Evolutionary conservation across 2,329 filamentous ascomycete genomes (phyloP), one percentile per base, ranked within the genome.

Genomic region (Sporothrix luriei): DNA sequence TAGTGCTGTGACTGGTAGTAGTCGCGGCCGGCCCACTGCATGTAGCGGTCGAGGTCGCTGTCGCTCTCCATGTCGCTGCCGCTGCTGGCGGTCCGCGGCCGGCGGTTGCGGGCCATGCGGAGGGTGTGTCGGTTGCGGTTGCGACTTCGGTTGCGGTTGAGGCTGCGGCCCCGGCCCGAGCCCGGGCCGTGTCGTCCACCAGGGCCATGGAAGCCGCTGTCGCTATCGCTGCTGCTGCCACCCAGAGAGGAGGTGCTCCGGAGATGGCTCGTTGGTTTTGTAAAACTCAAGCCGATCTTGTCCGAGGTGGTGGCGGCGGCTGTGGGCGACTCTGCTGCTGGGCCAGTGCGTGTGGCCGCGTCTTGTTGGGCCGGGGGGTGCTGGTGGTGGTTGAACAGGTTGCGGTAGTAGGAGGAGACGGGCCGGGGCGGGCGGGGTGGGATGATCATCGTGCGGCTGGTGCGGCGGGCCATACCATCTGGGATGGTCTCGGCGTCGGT

Each of bases 11-110:
- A 51, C 49, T 48, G 65, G n/a, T 67, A 33, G 38, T 55, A 67
- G 51, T 57, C 51, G 5, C 65, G 65, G 33, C 65, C 65, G 49
- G 65, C 65, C 62, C 62, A 66, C 62, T 66, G 62, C 62, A 66
- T 51, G 29, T 52, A 66, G 16, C 62, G 62, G 21, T 66, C 62
- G 9, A 54, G 16, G 26, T 54, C 59, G 55, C 66, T 68, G 54
- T 59, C 66, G 40, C 52, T 61, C 43, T 62, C 46, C 26, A 29
- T 62, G 33, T 61, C 9, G 26, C 54, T 29, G 43, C 61, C 38
- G 24, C 29, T 40, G 29, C 16, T 40, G 29, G 55, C 38, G 6
- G 16, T 33, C 7, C 29, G 55, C 21, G 29, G 55, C 19, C 52
- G 66, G 51, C 38, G 40, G 21, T 46, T 52, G 21, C 57, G 57